Conservation (phyloP, 495 filamentous ascomycete genomes). For the Cryomyces minteri region DNA sequence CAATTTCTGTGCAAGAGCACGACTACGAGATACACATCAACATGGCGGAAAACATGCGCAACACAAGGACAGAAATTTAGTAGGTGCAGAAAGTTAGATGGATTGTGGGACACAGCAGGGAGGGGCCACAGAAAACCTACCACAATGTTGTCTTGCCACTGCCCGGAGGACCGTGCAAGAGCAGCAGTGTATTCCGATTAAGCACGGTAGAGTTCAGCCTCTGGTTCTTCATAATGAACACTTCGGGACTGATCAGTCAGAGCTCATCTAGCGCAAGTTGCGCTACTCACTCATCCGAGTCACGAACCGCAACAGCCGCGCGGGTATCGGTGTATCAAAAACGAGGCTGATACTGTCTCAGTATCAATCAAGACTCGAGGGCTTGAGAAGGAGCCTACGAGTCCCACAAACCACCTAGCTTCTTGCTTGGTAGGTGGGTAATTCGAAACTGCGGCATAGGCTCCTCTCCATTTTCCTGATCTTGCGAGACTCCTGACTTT, state of each 20-base stretch:
- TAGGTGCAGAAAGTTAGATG: constrained; percentile 9
- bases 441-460: constrained; percentile 12
- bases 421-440: constrained; percentile 21
- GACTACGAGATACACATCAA: constrained; percentile 13
- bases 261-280: too few relatives aligned
- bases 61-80: too few relatives aligned
- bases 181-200: constrained; percentile 19
- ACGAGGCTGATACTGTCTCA: constrained; percentile 18
- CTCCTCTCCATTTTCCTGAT: not conserved
- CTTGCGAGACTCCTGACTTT: not conserved
- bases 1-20: constrained; percentile 36
- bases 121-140: constrained; percentile 1
- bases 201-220: constrained; percentile 11
- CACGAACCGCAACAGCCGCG: constrained; percentile 25
- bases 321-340: constrained; percentile 29
- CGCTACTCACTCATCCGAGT: constrained; percentile 24
- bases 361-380: not conserved
- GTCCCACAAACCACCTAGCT: constrained; percentile 31
- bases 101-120: too few relatives aligned
- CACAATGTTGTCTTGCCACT: constrained; percentile 34
- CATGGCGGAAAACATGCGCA: too few relatives aligned
- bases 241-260: too few relatives aligned
- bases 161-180: constrained; percentile 38
- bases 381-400: constrained; percentile 16
- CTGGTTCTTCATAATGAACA: constrained; percentile 9